Evolutionary conservation across 2,329 filamentous ascomycete species (phyloP).

Genomic region (Talaromyces atroroseus): DNA sequence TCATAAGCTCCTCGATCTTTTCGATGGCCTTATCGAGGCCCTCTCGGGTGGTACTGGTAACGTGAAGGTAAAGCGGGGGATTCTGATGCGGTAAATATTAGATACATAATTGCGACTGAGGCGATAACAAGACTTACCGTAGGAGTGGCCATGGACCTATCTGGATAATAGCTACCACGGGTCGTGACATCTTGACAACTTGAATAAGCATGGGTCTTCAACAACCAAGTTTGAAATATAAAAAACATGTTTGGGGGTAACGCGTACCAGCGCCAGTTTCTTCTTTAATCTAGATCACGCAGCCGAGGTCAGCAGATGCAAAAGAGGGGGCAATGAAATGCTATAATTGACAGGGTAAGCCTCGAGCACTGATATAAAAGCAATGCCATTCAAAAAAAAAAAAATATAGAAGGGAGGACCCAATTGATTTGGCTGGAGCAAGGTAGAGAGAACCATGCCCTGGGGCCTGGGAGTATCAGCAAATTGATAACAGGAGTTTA

Average conservation of each 20-base stretch:
- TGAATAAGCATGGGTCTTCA: constrained; percentile 56
- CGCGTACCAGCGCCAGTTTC: constrained; percentile 99
- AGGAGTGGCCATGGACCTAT: constrained; percentile 94
- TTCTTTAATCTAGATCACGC: constrained; percentile 97
- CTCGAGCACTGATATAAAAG: constrained; percentile 55
- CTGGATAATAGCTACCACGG: constrained; percentile 90
- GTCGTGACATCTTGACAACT: constrained; percentile 91
- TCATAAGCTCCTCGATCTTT: constrained; percentile 91
- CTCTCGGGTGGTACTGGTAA: constrained; percentile 86
- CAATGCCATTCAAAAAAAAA: constrained; percentile 10
- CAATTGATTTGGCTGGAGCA: constrained; percentile 10
- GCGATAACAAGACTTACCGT: constrained; percentile 57
- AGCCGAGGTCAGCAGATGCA: constrained; percentile 89
- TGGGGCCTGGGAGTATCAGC: constrained; percentile 58
- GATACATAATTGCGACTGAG: background rate
- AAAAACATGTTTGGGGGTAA: constrained; percentile 34
- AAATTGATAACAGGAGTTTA: constrained; percentile 59
- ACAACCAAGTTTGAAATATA: constrained; percentile 26
- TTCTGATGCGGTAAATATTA: constrained; percentile 52
- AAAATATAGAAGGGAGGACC: constrained; percentile 21
- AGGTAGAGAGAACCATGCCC: constrained; percentile 26
- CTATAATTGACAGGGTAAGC: constrained; percentile 65
- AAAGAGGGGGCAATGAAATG: constrained; percentile 57
- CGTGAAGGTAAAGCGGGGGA: constrained; percentile 87
- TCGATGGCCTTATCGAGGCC: constrained; percentile 83